Evolutionary conservation across 163 green algal genomes (phyloP).

Genomic region (Scenedesmus sp.): DNA sequence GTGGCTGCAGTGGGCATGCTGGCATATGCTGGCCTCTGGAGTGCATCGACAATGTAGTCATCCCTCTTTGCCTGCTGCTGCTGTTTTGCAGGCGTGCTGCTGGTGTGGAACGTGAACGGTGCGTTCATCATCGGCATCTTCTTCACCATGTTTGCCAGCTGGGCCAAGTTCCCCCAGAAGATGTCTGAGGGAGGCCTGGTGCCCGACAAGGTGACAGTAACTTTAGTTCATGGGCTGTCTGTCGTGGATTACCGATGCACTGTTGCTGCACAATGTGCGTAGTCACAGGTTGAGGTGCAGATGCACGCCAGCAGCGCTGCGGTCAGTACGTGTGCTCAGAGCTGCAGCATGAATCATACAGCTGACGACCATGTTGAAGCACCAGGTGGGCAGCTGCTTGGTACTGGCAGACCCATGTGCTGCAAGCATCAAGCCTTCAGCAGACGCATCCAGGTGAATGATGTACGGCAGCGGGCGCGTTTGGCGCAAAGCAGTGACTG

Average conservation of each 20-base stretch:
- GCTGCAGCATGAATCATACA: too few relatives aligned
- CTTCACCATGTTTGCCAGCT: slow-evolving; percentile 71
- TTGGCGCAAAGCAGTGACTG: too few relatives aligned
- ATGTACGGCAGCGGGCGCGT: too few relatives aligned
- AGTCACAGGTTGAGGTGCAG: background rate
- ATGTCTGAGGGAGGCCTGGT: slow-evolving; percentile 50
- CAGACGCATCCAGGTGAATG: too few relatives aligned
- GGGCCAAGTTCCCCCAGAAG: slow-evolving; percentile 63
- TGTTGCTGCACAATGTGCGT: background rate
- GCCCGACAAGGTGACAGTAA: slow-evolving; percentile 18
- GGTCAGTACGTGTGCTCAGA: too few relatives aligned
- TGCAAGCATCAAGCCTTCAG: too few relatives aligned
- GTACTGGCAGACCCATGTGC: too few relatives aligned
- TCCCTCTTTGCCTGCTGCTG: background rate
- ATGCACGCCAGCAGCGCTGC: background rate
- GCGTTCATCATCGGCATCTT: slow-evolving; percentile 69
- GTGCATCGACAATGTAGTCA: too few relatives aligned
- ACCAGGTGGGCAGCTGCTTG: too few relatives aligned
- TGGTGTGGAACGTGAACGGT: slow-evolving; percentile 64
- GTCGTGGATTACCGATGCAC: background rate
- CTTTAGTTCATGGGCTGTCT: background rate
- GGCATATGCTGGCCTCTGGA: too few relatives aligned
- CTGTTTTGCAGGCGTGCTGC: slow-evolving; percentile 44
- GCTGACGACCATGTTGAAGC: background rate
- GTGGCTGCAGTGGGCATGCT: too few relatives aligned